These are phyloP conservation scores for Claviceps capensis DNA, from an alignment of 2,329 filamentous ascomycete genomes.

Conservation along the genomic window DNA sequence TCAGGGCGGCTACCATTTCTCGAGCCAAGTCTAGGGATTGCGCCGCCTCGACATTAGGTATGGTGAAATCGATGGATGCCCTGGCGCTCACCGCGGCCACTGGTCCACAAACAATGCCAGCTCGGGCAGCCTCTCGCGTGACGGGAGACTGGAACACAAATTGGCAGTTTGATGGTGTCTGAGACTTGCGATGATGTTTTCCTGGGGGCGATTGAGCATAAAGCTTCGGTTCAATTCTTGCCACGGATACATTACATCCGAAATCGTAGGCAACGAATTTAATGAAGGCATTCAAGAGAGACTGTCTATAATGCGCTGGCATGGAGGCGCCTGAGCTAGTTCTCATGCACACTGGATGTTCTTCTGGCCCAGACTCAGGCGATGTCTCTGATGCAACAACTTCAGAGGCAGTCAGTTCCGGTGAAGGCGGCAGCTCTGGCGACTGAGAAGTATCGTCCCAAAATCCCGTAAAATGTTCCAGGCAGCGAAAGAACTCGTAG, in stretches of 20 bases:
- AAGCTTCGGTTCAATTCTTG: constrained; percentile 45
- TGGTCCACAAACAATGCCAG: constrained; percentile 47
- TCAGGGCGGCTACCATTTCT: constrained; percentile 45
- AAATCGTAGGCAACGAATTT: constrained; percentile 55
- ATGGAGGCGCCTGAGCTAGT: constrained; percentile 39
- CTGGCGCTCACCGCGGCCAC: constrained; percentile 46
- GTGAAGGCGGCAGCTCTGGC: constrained; percentile 18
- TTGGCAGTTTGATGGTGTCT: constrained; percentile 43
- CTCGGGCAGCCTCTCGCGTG: constrained; percentile 45
- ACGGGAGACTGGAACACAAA: constrained; percentile 47
- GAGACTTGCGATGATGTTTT: constrained; percentile 28
- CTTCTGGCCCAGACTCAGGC: constrained; percentile 5
- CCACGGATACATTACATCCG: constrained; percentile 44
- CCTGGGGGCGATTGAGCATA: constrained; percentile 31
- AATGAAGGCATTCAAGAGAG: constrained; percentile 43
- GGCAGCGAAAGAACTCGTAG: constrained; percentile 51
- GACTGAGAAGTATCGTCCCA: constrained; percentile 46
- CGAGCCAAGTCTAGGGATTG: constrained; percentile 47
- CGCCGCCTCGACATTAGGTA: constrained; percentile 33
- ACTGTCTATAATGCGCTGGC: constrained; percentile 43
- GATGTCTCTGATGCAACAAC: neutral
- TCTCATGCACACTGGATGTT: constrained; percentile 17
- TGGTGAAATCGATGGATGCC: constrained; percentile 36
- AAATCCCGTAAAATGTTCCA: constrained; percentile 43
- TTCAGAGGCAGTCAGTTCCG: constrained; percentile 16